These are phyloP conservation scores for Auriscalpium vulgare DNA, from an alignment of 768 basidiomycete genomes.

Conservation along the genomic window DNA sequence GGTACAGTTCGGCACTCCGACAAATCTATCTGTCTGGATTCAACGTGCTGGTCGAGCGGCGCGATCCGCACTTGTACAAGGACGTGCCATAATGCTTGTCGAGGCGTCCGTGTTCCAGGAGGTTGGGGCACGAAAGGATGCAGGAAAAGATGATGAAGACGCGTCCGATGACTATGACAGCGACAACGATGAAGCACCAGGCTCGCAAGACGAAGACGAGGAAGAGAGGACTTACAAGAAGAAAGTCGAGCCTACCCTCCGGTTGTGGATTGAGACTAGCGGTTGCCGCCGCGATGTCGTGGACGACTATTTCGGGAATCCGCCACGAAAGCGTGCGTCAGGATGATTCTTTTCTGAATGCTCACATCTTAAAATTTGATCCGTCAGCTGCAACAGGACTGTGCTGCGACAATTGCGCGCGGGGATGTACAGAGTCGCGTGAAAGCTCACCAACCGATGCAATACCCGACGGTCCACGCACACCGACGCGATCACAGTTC, in stretches of 20 bases:
- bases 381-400: neutral
- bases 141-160: neutral
- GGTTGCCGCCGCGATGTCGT: neutral
- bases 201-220: too few relatives aligned
- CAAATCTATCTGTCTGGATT: constrained; percentile 25
- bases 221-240: neutral
- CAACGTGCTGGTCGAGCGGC: constrained; percentile 20
- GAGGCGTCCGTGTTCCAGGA: neutral
- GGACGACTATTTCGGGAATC: neutral
- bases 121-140: neutral
- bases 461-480: too few relatives aligned
- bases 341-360: too few relatives aligned
- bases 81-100: neutral
- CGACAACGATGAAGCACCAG: too few relatives aligned
- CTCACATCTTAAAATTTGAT: neutral
- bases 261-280: neutral
- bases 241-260: neutral
- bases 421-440: neutral
- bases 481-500: too few relatives aligned
- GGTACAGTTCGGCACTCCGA: constrained; percentile 28
- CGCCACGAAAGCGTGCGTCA: neutral
- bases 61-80: neutral
- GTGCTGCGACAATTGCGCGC: neutral
- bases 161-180: too few relatives aligned
- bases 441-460: too few relatives aligned